A percentile compares a stretch with the other conserved stretches of the same genome.
These are phyloP conservation scores for Populus tomentosa DNA, from an alignment of 441 rosid genomes.

Conservation along the genomic window DNA sequence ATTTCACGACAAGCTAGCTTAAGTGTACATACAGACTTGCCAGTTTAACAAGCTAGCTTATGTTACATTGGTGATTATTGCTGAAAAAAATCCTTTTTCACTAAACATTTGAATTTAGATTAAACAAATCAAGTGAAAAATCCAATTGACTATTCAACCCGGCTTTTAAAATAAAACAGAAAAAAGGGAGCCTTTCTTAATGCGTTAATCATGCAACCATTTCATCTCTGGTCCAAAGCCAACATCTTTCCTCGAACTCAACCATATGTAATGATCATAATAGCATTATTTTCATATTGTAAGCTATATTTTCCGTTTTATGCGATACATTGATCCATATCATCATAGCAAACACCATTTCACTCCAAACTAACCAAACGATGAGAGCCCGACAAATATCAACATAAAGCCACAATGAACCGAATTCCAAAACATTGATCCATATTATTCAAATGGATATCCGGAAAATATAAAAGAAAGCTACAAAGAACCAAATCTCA, in stretches of 20 bases:
- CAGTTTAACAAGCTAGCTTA: background rate
- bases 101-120: background rate
- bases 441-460: background rate
- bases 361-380: background rate
- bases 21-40: background rate
- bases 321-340: conserved; percentile 10
- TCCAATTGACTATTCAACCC: background rate
- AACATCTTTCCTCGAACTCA: background rate
- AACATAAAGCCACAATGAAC: background rate
- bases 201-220: background rate
- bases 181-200: background rate
- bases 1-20: background rate
- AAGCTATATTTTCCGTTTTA: conserved; percentile 2
- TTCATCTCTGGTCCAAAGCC: background rate
- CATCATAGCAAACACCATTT: background rate
- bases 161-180: background rate
- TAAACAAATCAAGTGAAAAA: background rate
- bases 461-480: background rate
- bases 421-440: background rate
- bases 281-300: background rate
- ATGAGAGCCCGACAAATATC: background rate
- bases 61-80: background rate
- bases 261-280: conserved; percentile 8
- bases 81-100: background rate
- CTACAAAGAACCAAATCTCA: background rate